These are phyloP conservation scores for Sclerotinia spermophila DNA, from an alignment of 2,329 filamentous ascomycete species.

Conservation along the genomic window DNA sequence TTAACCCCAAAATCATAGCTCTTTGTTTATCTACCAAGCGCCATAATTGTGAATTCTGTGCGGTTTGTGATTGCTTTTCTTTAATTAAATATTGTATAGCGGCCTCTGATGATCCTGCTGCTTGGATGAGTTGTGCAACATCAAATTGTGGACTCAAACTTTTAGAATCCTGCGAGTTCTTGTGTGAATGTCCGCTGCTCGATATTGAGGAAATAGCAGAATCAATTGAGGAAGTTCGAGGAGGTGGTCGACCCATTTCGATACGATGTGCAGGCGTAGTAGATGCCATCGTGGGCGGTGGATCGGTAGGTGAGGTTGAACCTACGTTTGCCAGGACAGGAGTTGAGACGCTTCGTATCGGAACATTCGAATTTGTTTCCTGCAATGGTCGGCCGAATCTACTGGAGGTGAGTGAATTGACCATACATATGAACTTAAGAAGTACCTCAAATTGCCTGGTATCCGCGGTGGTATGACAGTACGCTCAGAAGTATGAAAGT, in stretches of 20 bases:
- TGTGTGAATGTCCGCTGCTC: conserved; percentile 54
- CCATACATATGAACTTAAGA: not conserved
- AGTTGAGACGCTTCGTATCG: conserved; percentile 37
- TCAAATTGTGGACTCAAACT: conserved; percentile 60
- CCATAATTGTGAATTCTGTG: conserved; percentile 93
- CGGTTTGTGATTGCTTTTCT: conserved; percentile 83
- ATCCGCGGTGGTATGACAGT: conserved; percentile 16
- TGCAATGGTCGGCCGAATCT: conserved; percentile 29
- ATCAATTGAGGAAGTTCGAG: conserved; percentile 85
- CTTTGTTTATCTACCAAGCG: conserved; percentile 93
- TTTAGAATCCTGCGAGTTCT: conserved; percentile 51
- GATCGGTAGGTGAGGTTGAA: conserved; percentile 26
- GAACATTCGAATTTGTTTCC: conserved; percentile 32
- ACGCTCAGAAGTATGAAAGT: conserved; percentile 33
- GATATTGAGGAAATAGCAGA: conserved; percentile 83
- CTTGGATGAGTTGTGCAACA: conserved; percentile 72
- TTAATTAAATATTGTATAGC: conserved; percentile 84
- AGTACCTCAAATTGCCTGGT: conserved; percentile 28
- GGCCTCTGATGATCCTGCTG: conserved; percentile 84
- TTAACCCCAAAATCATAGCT: conserved; percentile 86
- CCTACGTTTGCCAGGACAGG: conserved; percentile 31
- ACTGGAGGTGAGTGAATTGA: conserved; percentile 5
- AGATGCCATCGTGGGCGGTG: conserved; percentile 32
- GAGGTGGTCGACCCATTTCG: conserved; percentile 39
- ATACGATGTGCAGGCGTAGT: conserved; percentile 32